Evolutionary conservation across 1,284 basidiomycete species (phyloP).

Genomic region (Sphagnurus paluster): DNA sequence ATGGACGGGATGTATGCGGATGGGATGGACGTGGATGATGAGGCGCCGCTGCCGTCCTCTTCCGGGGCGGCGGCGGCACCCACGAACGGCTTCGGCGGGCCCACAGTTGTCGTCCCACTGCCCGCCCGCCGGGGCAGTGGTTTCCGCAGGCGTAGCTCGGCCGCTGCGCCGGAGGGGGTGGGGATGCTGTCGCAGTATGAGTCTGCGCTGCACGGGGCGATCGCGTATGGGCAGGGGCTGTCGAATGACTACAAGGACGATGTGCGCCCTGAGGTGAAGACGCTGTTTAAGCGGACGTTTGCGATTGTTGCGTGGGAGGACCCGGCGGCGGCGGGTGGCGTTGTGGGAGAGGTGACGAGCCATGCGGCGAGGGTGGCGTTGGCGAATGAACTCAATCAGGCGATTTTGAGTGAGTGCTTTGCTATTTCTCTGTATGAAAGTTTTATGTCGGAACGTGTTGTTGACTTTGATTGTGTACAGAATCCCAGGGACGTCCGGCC

Average conservation of each 20-base stretch:
- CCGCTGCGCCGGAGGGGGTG: constrained; percentile 17
- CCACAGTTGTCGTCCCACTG: too few relatives aligned
- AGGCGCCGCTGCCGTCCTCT: too few relatives aligned
- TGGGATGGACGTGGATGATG: constrained; percentile 55
- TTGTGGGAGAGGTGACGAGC: constrained; percentile 64
- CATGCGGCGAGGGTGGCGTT: constrained; percentile 63
- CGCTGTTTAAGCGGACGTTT: constrained; percentile 70
- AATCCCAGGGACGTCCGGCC: constrained; percentile 73
- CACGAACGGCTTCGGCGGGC: too few relatives aligned
- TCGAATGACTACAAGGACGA: constrained; percentile 67
- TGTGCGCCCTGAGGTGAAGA: constrained; percentile 57
- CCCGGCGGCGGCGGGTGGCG: constrained; percentile 62
- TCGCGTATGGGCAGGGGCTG: constrained; percentile 69
- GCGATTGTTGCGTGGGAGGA: constrained; percentile 78
- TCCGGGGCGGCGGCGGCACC: too few relatives aligned
- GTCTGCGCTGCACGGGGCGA: constrained; percentile 59
- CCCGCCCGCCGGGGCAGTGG: too few relatives aligned
- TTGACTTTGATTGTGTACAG: constrained; percentile 36
- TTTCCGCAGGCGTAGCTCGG: constrained; percentile 12
- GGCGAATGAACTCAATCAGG: constrained; percentile 77
- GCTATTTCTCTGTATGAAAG: constrained; percentile 5
- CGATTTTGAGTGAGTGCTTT: constrained; percentile 67
- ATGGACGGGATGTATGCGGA: constrained; percentile 50
- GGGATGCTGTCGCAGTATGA: constrained; percentile 44
- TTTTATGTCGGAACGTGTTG: neutral